Percentiles rank a stretch among this genome's conserved stretches.
Evolutionary conservation across 1,284 basidiomycete species (phyloP).

Genomic region (Tilletia indica): DNA sequence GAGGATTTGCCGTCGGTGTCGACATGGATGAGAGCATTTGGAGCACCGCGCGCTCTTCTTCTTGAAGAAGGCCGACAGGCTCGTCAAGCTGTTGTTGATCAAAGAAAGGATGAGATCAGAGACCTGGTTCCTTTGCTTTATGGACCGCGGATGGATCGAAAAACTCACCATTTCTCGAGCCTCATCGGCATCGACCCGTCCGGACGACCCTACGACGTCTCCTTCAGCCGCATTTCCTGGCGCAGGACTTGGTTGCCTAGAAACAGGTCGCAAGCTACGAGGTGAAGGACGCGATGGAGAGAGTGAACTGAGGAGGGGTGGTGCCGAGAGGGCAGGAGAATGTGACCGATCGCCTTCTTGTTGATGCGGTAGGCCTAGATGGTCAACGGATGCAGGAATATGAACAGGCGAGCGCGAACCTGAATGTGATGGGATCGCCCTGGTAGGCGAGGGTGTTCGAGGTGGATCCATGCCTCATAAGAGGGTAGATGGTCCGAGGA

Average conservation of each 20-base stretch:
- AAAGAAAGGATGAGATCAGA: neutral
- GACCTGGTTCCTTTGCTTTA: no score
- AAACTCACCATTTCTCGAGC: slow-evolving; percentile 7
- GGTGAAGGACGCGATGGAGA: no score
- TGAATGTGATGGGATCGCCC: neutral
- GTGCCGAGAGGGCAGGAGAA: slow-evolving; percentile 4
- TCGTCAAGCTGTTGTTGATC: neutral
- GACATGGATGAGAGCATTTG: slow-evolving; percentile 14
- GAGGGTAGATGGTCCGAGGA: neutral
- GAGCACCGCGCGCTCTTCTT: slow-evolving; percentile 14
- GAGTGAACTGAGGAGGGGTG: neutral
- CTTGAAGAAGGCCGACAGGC: neutral
- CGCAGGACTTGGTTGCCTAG: no score
- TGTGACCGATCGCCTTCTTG: no score
- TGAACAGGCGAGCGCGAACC: no score
- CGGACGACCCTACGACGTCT: no score
- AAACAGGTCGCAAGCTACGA: no score
- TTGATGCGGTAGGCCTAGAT: neutral
- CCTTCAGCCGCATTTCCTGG: no score
- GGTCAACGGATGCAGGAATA: no score
- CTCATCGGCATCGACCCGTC: neutral
- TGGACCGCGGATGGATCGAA: neutral
- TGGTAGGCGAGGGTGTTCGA: slow-evolving; percentile 2
- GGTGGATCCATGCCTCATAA: slow-evolving; percentile 12
- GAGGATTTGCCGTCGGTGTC: neutral